Conservation (phyloP, 306 rosid genomes). For the Quercus wislizeni region DNA sequence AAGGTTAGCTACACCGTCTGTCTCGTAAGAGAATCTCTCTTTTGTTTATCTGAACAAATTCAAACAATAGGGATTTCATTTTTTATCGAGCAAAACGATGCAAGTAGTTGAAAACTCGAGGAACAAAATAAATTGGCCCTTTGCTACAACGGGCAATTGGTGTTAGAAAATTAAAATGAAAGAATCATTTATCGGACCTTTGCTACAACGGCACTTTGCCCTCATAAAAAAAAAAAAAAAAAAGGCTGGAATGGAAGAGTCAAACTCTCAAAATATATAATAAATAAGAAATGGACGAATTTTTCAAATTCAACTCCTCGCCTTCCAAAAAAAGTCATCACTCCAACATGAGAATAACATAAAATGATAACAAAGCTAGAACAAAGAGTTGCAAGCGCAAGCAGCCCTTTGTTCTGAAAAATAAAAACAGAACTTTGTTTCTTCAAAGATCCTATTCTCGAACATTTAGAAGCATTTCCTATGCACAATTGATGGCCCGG, state of each 20-base stretch:
- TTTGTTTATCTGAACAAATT: no score
- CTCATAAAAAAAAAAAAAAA: not conserved
- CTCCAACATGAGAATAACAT: constrained; percentile 48
- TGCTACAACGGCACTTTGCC: no score
- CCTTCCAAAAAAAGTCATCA: constrained; percentile 43
- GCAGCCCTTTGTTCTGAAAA: constrained; percentile 34
- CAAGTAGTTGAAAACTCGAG: no score
- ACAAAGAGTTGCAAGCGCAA: constrained; percentile 37
- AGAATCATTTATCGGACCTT: no score
- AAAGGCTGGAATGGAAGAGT: constrained; percentile 3
- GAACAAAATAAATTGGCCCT: no score
- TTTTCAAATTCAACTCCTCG: constrained; percentile 39
- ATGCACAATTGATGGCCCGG: constrained; percentile 97
- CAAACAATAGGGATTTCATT: no score
- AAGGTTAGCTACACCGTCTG: no score
- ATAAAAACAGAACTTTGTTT: constrained; percentile 30
- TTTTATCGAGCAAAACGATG: no score
- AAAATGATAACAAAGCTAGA: constrained; percentile 47
- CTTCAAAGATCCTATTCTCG: constrained; percentile 38
- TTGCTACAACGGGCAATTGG: no score
- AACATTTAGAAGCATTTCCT: constrained; percentile 89
- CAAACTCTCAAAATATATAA: constrained; percentile 22
- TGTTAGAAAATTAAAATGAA: no score
- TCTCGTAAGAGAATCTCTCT: no score
- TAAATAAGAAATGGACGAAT: constrained; percentile 30